These are phyloP conservation scores for Suillus weaverae DNA, from an alignment of 768 basidiomycete species.

Conservation along the genomic window DNA sequence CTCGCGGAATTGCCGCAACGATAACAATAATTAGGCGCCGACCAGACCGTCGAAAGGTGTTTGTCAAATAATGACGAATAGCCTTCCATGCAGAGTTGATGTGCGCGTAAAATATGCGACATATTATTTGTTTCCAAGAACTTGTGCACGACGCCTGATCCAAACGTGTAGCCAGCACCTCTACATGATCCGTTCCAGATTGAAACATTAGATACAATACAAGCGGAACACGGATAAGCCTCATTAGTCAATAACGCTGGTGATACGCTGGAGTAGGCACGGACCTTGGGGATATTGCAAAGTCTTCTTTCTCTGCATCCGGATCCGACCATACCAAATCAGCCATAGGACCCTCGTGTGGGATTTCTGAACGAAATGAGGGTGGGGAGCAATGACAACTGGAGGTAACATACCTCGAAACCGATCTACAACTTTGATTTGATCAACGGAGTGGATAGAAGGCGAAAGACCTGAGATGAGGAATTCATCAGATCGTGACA, in stretches of 20 bases:
- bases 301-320: constrained; percentile 98
- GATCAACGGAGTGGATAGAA: constrained; percentile 98
- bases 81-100: constrained; percentile 99
- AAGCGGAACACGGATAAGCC: constrained; percentile 13
- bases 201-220: constrained; percentile 14
- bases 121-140: constrained; percentile 95
- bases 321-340: constrained; percentile 99
- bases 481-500: constrained; percentile 10
- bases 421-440: constrained; percentile 98
- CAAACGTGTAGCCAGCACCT: constrained; percentile 98
- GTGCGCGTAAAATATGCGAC: constrained; percentile 96
- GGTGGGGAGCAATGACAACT: constrained; percentile 19
- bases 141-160: constrained; percentile 95
- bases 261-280: constrained; percentile 26
- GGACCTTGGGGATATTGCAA: constrained; percentile 96
- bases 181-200: constrained; percentile 39
- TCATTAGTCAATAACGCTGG: constrained; percentile 11
- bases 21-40: constrained; percentile 98
- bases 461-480: constrained; percentile 78
- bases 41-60: constrained; percentile 97
- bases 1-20: constrained; percentile 97
- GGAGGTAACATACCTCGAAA: constrained; percentile 72
- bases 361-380: constrained; percentile 71
- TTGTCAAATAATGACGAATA: constrained; percentile 97
- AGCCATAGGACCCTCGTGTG: constrained; percentile 99